A percentile compares a stretch with the other conserved stretches of the same genome.
phyloP scores from a whole-genome alignment of 2,329 filamentous ascomycete species.

The Ceratocystis huliohia region DNA sequence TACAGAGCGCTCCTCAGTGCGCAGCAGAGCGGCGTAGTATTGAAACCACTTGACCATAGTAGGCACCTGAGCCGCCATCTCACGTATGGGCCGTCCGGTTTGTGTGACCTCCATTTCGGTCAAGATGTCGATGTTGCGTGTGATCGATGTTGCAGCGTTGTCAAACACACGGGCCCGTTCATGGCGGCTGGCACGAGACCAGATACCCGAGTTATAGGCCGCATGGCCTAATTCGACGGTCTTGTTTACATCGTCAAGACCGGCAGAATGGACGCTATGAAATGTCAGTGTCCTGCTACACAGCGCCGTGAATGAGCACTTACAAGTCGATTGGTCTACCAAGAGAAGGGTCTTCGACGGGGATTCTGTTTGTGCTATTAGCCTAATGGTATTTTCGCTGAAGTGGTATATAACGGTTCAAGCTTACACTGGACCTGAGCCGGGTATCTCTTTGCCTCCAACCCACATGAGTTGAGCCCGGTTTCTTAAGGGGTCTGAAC shows the following conservation, averaged over 20 bases:
- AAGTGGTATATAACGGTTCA: neutral
- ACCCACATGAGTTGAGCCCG: conserved; percentile 23
- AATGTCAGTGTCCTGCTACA: neutral
- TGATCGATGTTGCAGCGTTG: conserved; percentile 34
- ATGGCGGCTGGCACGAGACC: conserved; percentile 32
- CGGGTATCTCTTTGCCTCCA: conserved; percentile 26
- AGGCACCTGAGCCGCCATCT: conserved; percentile 30
- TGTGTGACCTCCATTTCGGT: conserved; percentile 34
- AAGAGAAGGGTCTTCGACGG: conserved; percentile 41
- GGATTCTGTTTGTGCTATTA: conserved; percentile 30
- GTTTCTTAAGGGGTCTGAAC: too few species aligned
- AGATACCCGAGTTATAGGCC: conserved; percentile 32
- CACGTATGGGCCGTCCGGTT: conserved; percentile 33
- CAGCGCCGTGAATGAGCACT: conserved; percentile 21
- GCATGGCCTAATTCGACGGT: conserved; percentile 37
- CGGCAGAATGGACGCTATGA: conserved; percentile 26
- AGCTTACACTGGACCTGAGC: conserved; percentile 36
- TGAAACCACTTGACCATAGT: conserved; percentile 30
- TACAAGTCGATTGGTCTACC: conserved; percentile 40
- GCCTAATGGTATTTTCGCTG: neutral
- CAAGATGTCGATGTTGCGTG: conserved; percentile 31
- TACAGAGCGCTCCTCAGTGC: conserved; percentile 33
- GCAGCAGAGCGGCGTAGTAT: conserved; percentile 33
- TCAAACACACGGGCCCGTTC: conserved; percentile 34
- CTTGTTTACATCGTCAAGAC: conserved; percentile 34